phyloP scores from a whole-genome alignment of 2,329 filamentous ascomycete species.

The Helotiales sp. region DNA sequence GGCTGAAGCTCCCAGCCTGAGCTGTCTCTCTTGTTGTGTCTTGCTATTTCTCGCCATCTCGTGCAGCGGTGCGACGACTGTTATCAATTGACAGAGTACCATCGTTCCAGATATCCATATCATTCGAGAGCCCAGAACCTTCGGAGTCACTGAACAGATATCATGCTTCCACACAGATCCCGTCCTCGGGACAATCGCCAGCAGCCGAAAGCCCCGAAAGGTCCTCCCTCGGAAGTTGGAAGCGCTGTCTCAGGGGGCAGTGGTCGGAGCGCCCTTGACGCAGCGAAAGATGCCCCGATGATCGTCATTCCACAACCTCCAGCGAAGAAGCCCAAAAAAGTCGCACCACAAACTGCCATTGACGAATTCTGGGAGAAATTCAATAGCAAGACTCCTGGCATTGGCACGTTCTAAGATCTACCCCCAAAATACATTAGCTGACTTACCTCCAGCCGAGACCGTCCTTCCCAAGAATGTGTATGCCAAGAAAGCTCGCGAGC shows the following conservation, averaged over 20 bases:
- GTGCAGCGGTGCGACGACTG: background rate
- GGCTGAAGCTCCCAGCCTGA: background rate
- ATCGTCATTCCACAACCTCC: background rate
- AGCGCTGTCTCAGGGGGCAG: background rate
- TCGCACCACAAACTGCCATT: conserved; percentile 60
- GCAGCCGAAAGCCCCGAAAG: background rate
- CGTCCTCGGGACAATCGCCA: background rate
- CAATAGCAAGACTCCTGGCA: conserved; percentile 68
- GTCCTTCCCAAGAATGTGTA: conserved; percentile 70
- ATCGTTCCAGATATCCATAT: background rate
- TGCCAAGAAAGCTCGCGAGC: conserved; percentile 58
- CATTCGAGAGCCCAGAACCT: background rate
- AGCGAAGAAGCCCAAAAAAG: conserved; percentile 1
- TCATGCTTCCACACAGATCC: background rate
- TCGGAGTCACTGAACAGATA: background rate
- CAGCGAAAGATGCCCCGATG: background rate
- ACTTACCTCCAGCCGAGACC: conserved; percentile 53
- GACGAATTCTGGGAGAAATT: conserved; percentile 75
- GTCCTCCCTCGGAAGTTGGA: background rate
- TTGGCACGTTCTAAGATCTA: conserved; percentile 46
- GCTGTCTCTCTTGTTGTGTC: background rate
- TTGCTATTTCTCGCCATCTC: background rate
- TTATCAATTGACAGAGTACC: background rate
- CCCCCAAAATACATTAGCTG: background rate
- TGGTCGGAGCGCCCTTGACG: background rate